phyloP scores from a whole-genome alignment of 139 green algal species.

The Volvox reticuliferus region DNA sequence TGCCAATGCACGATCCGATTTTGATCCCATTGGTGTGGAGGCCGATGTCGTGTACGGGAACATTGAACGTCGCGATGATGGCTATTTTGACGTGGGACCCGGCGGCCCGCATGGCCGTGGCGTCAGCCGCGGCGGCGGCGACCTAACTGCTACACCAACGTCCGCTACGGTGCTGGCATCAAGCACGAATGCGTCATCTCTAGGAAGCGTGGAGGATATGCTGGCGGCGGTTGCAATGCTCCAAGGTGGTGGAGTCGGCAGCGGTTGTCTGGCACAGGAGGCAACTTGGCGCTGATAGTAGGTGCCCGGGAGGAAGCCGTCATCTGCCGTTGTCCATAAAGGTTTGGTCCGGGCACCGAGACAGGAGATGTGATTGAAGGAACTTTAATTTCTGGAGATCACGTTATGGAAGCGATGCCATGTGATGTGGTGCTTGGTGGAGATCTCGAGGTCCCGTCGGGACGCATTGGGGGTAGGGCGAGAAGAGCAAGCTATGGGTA shows the following conservation, averaged over 20 bases:
- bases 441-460: too few species aligned
- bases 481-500: too few species aligned
- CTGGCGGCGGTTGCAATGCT: slow-evolving; percentile 32
- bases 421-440: too few species aligned
- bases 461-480: too few species aligned
- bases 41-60: neutral
- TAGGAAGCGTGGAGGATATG: slow-evolving; percentile 39
- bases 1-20: neutral
- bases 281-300: neutral
- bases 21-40: neutral
- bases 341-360: too few species aligned
- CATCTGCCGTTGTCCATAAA: too few species aligned
- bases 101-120: neutral
- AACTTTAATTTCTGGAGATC: too few species aligned
- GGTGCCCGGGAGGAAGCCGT: too few species aligned
- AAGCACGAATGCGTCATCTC: neutral
- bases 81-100: slow-evolving; percentile 25
- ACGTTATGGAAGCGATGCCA: too few species aligned
- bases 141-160: neutral
- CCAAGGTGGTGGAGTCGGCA: neutral
- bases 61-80: neutral
- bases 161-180: neutral
- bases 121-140: neutral
- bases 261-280: neutral
- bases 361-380: too few species aligned